phyloP scores from a whole-genome alignment of 495 filamentous ascomycete species.

The Neurospora sp. region DNA sequence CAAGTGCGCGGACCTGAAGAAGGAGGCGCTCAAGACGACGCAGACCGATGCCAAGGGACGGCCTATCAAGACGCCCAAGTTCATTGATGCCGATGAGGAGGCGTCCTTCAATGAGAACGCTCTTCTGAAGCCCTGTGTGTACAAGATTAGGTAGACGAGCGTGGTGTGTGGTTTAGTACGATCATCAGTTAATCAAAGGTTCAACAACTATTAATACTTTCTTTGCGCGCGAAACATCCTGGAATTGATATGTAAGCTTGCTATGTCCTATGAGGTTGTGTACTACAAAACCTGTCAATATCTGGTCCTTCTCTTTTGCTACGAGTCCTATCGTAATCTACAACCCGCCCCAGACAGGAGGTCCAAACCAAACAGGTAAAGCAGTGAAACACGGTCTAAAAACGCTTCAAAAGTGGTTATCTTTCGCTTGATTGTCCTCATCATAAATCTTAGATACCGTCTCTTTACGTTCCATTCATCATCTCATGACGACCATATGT shows the following conservation, averaged over 20 bases:
- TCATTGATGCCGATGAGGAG: constrained; percentile 43
- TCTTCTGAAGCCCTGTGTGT: constrained; percentile 92
- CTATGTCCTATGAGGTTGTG: background rate
- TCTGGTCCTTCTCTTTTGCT: background rate
- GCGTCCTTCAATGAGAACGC: constrained; percentile 45
- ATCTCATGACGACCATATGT: background rate
- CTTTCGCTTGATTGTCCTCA: background rate
- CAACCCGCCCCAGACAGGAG: background rate
- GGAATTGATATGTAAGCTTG: background rate
- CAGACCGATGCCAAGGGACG: constrained; percentile 13
- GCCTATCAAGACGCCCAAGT: constrained; percentile 43
- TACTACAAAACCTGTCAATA: background rate
- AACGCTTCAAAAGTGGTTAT: background rate
- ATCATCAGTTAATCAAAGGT: background rate
- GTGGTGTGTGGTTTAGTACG: background rate
- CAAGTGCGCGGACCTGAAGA: constrained; percentile 43
- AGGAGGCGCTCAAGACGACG: background rate
- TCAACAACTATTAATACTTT: background rate
- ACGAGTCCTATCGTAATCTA: background rate
- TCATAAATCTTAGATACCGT: background rate
- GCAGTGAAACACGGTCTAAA: background rate
- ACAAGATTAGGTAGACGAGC: constrained; percentile 63
- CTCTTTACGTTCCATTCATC: background rate
- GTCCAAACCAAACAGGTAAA: background rate
- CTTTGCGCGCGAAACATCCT: background rate